These are phyloP conservation scores for Hericium erinaceus DNA, from an alignment of 768 basidiomycete genomes.

Conservation along the genomic window DNA sequence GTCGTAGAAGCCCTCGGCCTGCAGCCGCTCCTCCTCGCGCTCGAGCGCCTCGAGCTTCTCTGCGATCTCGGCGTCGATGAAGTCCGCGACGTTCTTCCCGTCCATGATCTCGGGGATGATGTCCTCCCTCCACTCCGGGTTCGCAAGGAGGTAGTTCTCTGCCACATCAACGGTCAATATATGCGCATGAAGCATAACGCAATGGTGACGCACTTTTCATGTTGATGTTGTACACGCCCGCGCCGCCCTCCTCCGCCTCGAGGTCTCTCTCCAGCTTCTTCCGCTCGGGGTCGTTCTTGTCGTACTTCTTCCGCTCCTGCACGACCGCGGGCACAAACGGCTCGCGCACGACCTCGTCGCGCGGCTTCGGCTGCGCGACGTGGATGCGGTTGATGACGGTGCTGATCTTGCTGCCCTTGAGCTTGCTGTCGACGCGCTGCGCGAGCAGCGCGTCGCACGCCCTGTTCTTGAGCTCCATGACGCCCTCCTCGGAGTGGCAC, in stretches of 20 bases:
- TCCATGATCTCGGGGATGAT: constrained; percentile 98
- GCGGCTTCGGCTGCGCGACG: constrained; percentile 81
- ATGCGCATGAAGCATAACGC: neutral
- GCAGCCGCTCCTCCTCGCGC: constrained; percentile 89
- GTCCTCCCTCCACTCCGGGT: constrained; percentile 94
- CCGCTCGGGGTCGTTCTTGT: constrained; percentile 79
- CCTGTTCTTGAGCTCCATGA: constrained; percentile 92
- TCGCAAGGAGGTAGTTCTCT: constrained; percentile 87
- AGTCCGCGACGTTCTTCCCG: constrained; percentile 98
- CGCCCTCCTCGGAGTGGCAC: constrained; percentile 94
- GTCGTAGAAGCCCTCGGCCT: constrained; percentile 93
- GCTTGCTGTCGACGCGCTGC: constrained; percentile 88
- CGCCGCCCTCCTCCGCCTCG: constrained; percentile 80
- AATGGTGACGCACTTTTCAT: constrained; percentile 59
- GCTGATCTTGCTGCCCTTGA: constrained; percentile 90
- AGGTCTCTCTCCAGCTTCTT: constrained; percentile 66
- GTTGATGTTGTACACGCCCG: constrained; percentile 88
- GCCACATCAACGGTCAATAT: constrained; percentile 10
- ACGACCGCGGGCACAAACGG: constrained; percentile 87
- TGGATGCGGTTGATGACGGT: constrained; percentile 91
- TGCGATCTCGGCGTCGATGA: constrained; percentile 94
- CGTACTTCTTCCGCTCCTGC: constrained; percentile 70
- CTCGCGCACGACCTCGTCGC: constrained; percentile 82
- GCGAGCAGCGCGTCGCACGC: constrained; percentile 95
- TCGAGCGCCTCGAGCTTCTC: constrained; percentile 97